Base-by-base conservation (phyloP, 2,329 filamentous ascomycete species). In the Aspergillus oerlinghausenensis region DNA sequence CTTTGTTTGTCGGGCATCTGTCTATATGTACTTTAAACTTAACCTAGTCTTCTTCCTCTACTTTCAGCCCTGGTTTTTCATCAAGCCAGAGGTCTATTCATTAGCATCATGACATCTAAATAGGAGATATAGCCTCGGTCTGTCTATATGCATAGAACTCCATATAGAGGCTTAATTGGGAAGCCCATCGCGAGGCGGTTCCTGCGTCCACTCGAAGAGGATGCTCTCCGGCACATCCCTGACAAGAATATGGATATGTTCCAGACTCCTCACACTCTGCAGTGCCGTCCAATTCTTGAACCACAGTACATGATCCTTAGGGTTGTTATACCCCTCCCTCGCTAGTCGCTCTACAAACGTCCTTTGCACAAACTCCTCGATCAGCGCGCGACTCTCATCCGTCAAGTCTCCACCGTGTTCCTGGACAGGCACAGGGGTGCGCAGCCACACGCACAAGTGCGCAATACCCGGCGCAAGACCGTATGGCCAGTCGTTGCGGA, bases 401-500 rank as follows among this genome's bases (percentile, higher is more conserved):
- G 80, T 82, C 60, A 84, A 66, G 66, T 83, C 77, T 6, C 81
- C 81, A 51, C 72, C 74, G 0, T 69, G 67, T 17, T 73, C 70
- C 57, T 79, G 74, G 3, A 78, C 76, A 1, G 76, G 68, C 21
- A 83, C 77, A 0, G 77, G 76, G 5, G 77, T 80, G 54, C 81
- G 81, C 32, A 78, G 68, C 84, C 84, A 87, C 25, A 86, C 79
- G 5, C 82, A 73, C 0, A 87, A 69, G 65, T 87, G 84, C 17
- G 66, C 70, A 59, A 87, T 82, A 3, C 80, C 82, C 1, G 74
- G 66, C 1, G 73, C 78, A 19, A 86, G 64, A 3, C 82, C 84
- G 68, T 87, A 87, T 1, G 83, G 82, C 84, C 84, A 87, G 68
- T 87, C 84, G 64, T 87, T 87, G 47, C 74, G 73, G 49, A 86